Conservation (phyloP, 495 filamentous ascomycete species). For the Lepraria neglecta region DNA sequence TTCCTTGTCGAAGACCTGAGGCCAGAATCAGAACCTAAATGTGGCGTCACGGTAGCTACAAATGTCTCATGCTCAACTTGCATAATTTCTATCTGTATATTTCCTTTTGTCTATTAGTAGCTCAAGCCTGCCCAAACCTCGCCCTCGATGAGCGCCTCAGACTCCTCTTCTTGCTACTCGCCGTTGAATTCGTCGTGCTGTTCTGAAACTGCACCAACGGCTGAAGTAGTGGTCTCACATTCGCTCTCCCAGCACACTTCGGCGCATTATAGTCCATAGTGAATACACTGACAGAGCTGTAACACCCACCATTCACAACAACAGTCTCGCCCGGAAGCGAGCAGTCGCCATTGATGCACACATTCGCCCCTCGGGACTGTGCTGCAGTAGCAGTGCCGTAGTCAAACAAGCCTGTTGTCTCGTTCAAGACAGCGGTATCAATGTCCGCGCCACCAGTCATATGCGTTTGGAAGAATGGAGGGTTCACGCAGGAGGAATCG, state of each 20-base stretch:
- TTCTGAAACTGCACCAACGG: constrained; percentile 12
- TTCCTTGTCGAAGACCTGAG: too few relatives aligned
- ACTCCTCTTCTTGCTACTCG: background rate
- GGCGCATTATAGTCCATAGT: constrained; percentile 37
- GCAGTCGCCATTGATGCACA: constrained; percentile 36
- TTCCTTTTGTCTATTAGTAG: too few relatives aligned
- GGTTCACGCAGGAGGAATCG: too few relatives aligned
- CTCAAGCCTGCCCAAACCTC: background rate
- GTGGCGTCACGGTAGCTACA: too few relatives aligned
- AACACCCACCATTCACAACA: constrained; percentile 27
- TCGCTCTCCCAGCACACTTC: background rate
- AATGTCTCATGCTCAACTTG: too few relatives aligned
- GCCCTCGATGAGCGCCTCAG: too few relatives aligned
- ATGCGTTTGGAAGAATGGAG: too few relatives aligned
- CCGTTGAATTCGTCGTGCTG: background rate
- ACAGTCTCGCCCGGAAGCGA: constrained; percentile 32
- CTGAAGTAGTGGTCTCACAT: background rate
- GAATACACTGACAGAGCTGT: constrained; percentile 32
- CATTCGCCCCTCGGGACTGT: constrained; percentile 17
- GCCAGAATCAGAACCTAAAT: too few relatives aligned
- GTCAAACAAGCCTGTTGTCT: constrained; percentile 33
- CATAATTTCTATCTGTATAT: too few relatives aligned
- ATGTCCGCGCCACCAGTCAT: too few relatives aligned
- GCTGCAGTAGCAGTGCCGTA: constrained; percentile 17
- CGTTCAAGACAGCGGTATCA: too few relatives aligned